phyloP scores from a whole-genome alignment of 1,284 basidiomycete genomes.

The Pseudozyma hubeiensis region DNA sequence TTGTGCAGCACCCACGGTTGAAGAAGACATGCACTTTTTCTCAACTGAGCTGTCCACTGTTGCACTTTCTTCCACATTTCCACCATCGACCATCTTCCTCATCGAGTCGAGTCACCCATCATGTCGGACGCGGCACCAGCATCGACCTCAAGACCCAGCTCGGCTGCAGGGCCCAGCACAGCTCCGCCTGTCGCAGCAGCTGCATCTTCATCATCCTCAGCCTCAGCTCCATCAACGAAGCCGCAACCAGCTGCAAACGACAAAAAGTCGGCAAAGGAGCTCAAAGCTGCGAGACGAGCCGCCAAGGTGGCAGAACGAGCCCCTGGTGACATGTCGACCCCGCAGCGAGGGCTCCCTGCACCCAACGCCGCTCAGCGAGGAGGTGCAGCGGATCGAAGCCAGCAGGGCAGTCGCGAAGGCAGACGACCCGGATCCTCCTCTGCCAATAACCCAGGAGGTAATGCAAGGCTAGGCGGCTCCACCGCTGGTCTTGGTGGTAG shows the following conservation, averaged over 20 bases:
- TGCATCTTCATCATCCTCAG: not conserved
- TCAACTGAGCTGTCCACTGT: too few species aligned
- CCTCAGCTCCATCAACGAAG: not conserved
- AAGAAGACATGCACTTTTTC: too few species aligned
- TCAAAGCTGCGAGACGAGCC: conserved; percentile 58
- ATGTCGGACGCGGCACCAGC: conserved; percentile 5
- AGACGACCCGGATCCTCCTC: conserved; percentile 37
- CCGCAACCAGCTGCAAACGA: conserved; percentile 22
- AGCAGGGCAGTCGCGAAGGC: conserved; percentile 21
- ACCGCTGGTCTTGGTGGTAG: not conserved
- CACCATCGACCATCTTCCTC: too few species aligned
- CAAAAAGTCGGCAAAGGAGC: conserved; percentile 61
- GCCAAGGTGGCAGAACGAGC: conserved; percentile 49
- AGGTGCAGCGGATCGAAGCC: conserved; percentile 17
- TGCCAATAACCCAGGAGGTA: conserved; percentile 7
- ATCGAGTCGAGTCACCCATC: not conserved
- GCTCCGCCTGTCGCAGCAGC: not conserved
- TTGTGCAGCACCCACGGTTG: too few species aligned
- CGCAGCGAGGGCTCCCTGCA: conserved; percentile 1
- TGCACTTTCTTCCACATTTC: too few species aligned
- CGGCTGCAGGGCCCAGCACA: conserved; percentile 25
- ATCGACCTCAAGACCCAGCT: conserved; percentile 12
- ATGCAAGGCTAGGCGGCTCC: conserved; percentile 17
- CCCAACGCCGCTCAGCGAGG: conserved; percentile 15
- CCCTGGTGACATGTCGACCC: conserved; percentile 7